Base-by-base conservation (phyloP, 306 rosid species). In the Rosa multiflora region DNA sequence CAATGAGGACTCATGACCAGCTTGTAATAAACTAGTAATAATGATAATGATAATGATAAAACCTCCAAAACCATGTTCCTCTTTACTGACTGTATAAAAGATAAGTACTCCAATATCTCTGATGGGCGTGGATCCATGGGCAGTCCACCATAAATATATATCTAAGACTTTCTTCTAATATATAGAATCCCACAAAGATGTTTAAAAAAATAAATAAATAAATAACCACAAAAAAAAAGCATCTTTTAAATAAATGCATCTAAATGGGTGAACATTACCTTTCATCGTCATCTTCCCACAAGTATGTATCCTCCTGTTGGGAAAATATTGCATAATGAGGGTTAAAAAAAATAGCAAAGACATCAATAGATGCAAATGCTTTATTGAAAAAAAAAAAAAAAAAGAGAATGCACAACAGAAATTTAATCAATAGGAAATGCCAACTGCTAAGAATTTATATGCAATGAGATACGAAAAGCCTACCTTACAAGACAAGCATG, bases 211-310 rank as follows among this genome's bases (percentile, higher is more conserved):
- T 21, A 10, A 15, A 21, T 21, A 10, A 15, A 21, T 26, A 9
- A 29, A 13, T 4, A 12, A 35, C 3, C 39, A 8, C 12, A 62
- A 0, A 62, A 29, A 13, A 6, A 8, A 53, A 79, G 74, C 67
- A 64, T 32, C 21, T 9, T 67, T 46, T 21, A 53, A 43, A 53
- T 48, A 63, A 72, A 55, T 67, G 23, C 78, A 81, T 47, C 74
- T 51, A 2, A 74, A 39, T 29, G 53, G 72, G 35, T 2, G 37
- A 47, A 75, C 23, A 73, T 72, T 90, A 90, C 98, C 98, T 92
- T 51, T 92, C 97, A 83, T 95, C 98, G 61, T 95, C 98, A 78
- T 95, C 99, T 88, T 95, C 98, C 99, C 99, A 92, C 59, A 95
- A 79, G 76, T 95, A 92, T 68, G 99, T 92, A 82, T 95, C 99